Base-by-base conservation (phyloP, 371 early-diverging fungal species). In the Apophysomyces trapeziformis region DNA sequence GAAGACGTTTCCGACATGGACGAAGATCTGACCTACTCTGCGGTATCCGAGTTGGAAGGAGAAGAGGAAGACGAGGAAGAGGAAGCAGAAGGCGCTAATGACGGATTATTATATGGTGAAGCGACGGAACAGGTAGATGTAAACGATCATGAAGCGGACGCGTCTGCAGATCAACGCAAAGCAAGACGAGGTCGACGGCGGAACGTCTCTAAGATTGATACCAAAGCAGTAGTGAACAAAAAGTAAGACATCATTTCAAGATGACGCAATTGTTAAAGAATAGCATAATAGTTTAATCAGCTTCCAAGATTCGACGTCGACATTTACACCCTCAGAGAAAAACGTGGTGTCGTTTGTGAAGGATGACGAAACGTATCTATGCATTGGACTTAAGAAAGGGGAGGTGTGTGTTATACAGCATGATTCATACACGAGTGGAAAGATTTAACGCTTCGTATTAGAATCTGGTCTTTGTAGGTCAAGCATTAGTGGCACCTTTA, bases 381-480 rank as follows among this genome's bases (percentile, higher is more conserved):
- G 59, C 14, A 58, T 73, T 16, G 74, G 70, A 13, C 57, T 73
- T 12, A 39, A 68, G 37, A 67, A 67, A 6, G 58, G 65, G 14
- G 70, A 73, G 69, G 73, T 73, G 57, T 32, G 21, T 11, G 37
- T 7, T 7, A 4, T 26, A 3, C 32, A 2, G 32, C 32, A 26
- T 26, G 13, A 38, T 5, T 21, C n/a, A 16, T n/a, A 35, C 21
- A 45, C 8, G 36, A 7, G n/a, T 18, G 12, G 13, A 39, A 14
- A 14, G 12, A 18, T 26, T 36, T 32, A 14, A 58, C 38, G 5
- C 11, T 41, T 8, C 9, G 6, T 12, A 6, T 14, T 56, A 86
- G 87, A 70, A 73, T 7, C 38, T 87, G 37, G 82, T 79, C 2
- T 85, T 88, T 64, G 76, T 79, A 44, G 88, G 88, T 1, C 71